These are phyloP conservation scores for Penicillium hordei DNA, from an alignment of 2,329 filamentous ascomycete genomes.

Conservation along the genomic window DNA sequence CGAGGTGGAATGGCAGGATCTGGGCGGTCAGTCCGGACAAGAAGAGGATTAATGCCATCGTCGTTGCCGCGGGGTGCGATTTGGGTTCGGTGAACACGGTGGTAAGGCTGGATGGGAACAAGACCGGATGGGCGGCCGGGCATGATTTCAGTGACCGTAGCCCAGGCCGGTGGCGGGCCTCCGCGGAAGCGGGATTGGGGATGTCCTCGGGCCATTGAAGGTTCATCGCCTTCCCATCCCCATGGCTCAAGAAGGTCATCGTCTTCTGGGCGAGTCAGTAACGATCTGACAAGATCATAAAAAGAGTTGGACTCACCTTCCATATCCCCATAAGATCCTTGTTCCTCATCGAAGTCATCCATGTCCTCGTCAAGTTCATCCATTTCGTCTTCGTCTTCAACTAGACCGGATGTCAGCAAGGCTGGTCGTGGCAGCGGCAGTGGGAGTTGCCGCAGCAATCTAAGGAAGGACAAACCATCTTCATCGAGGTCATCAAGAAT, in stretches of 20 bases:
- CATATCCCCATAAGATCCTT: slow-evolving; percentile 43
- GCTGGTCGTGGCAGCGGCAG: neutral
- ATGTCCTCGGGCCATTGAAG: slow-evolving; percentile 39
- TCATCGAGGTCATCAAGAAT: slow-evolving; percentile 57
- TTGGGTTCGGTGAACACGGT: slow-evolving; percentile 44
- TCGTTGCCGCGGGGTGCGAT: slow-evolving; percentile 61
- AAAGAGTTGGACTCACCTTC: slow-evolving; percentile 28
- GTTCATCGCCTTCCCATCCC: slow-evolving; percentile 58
- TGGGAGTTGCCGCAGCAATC: neutral
- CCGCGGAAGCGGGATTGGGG: slow-evolving; percentile 58
- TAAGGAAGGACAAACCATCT: slow-evolving; percentile 48
- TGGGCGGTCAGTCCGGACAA: slow-evolving; percentile 60
- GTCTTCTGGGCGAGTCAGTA: slow-evolving; percentile 39
- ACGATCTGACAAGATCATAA: slow-evolving; percentile 1
- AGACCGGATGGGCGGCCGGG: slow-evolving; percentile 51
- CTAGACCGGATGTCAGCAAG: slow-evolving; percentile 46
- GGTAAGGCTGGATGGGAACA: slow-evolving; percentile 43
- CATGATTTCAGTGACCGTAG: slow-evolving; percentile 59
- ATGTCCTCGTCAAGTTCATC: slow-evolving; percentile 49
- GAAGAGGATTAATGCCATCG: slow-evolving; percentile 82
- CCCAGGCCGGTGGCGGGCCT: slow-evolving; percentile 59
- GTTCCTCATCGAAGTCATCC: slow-evolving; percentile 48
- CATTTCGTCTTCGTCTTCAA: slow-evolving; percentile 57
- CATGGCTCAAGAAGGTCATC: slow-evolving; percentile 46
- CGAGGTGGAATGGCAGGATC: slow-evolving; percentile 39